Percentiles rank a stretch among this genome's conserved stretches.
Conservation (phyloP, 2,329 filamentous ascomycete species). For the Fulvia fulva region DNA sequence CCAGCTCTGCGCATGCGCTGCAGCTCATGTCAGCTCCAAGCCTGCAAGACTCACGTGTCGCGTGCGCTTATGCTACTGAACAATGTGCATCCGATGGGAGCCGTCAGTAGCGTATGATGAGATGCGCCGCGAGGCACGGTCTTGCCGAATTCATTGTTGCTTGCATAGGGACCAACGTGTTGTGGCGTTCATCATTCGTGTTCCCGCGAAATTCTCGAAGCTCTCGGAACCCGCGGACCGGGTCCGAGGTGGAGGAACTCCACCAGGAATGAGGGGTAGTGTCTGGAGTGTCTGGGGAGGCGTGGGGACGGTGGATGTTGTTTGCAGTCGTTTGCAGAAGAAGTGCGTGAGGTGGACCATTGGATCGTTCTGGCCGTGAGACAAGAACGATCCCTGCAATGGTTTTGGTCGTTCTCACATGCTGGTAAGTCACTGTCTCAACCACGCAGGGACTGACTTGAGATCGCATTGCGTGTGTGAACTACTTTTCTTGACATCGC, state of each 20-base stretch:
- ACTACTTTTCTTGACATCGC: not conserved
- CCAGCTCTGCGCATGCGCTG: not conserved
- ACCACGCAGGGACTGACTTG: not conserved
- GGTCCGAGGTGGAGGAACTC: not conserved
- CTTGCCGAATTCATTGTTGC: not conserved
- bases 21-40: slow-evolving; percentile 3
- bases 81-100: not conserved
- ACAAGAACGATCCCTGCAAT: not conserved
- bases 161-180: not conserved
- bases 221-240: not conserved
- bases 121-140: not conserved
- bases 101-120: not conserved
- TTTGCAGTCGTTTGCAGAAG: not conserved
- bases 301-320: not conserved
- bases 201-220: not conserved
- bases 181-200: not conserved
- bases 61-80: not conserved
- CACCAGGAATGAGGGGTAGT: not conserved
- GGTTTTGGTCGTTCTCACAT: not conserved
- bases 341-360: not conserved
- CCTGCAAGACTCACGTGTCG: not conserved
- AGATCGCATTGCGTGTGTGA: not conserved
- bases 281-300: not conserved
- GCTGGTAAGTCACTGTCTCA: not conserved
- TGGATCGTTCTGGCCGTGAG: not conserved